Evolutionary conservation across 2,329 filamentous ascomycete genomes (phyloP), one percentile per base, ranked within the genome.

Genomic region (Fusarium sulawesiense): DNA sequence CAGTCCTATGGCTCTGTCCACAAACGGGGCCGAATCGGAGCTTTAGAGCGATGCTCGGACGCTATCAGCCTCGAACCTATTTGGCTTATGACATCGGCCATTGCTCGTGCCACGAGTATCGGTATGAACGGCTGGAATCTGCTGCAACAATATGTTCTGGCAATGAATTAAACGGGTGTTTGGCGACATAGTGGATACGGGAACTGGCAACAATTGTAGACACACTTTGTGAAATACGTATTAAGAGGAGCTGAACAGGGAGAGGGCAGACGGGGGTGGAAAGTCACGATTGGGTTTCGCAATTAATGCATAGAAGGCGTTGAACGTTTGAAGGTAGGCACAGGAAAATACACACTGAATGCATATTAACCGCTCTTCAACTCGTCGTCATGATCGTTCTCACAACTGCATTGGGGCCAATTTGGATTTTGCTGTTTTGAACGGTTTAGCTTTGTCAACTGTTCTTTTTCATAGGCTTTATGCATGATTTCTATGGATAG

Each of bases 11-110:
- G 81, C 82, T 6, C 68, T 87, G 51, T 87, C 88, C 68, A 80
- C 85, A 7, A 88, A 88, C 64, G 86, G 85, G 56, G 86, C 82
- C 60, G 86, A 88, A 76, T 87, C 86, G 34, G 87, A 88, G 78
- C 83, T 89, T 73, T 82, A 82, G 76, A 60, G 58, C 44, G 71
- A 70, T 32, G 51, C 54, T 56, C 59, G 20, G 21, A 27, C 46
- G 34, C 34, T 49, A 41, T 25, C 34, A 45, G 37, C 47, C 45
- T 37, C 34, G 37, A 45, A 54, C 27, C 46, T 41, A 20, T 47
- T 44, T 47, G 25, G 42, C n/a, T 40, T n/a, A 29, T 20, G 64
- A 30, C 41, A 50, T 21, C 18, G 37, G 42, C 18, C 20, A n/a
- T 23, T 20, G n/a, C 23, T 45, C 34, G 47, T 44, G 32, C 30